These are phyloP conservation scores for Ilex aquifolium DNA, from an alignment of 257 asterid genomes.

Conservation along the genomic window DNA sequence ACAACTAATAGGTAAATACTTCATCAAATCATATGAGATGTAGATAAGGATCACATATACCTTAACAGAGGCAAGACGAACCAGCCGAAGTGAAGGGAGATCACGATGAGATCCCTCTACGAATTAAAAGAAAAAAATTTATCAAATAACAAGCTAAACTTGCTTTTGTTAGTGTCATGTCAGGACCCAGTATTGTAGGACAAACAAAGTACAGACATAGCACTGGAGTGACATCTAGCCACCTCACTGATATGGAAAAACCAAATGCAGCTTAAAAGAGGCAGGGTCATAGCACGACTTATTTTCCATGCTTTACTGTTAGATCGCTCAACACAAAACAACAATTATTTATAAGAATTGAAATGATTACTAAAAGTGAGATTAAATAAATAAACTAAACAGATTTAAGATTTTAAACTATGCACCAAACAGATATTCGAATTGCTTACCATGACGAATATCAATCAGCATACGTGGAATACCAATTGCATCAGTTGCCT, in stretches of 20 bases:
- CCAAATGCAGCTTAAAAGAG: too few species aligned
- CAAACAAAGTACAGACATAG: too few species aligned
- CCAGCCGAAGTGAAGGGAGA: slow-evolving; percentile 78
- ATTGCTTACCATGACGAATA: slow-evolving; percentile 75
- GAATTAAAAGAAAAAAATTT: slow-evolving; percentile 16
- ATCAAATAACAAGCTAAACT: slow-evolving; percentile 6
- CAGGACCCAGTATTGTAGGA: not conserved
- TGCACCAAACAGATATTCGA: slow-evolving; percentile 9
- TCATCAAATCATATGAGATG: not conserved
- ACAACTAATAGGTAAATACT: too few species aligned
- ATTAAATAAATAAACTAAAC: slow-evolving; percentile 1
- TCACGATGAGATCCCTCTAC: slow-evolving; percentile 95
- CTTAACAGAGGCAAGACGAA: slow-evolving; percentile 74
- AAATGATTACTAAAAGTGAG: not conserved
- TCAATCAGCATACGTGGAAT: slow-evolving; percentile 89
- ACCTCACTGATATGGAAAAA: too few species aligned
- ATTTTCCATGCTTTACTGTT: too few species aligned
- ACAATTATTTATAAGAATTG: not conserved
- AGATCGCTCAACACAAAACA: not conserved
- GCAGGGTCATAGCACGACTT: too few species aligned
- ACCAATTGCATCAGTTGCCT: slow-evolving; percentile 72
- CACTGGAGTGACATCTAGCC: too few species aligned
- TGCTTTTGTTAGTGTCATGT: not conserved
- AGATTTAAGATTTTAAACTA: not conserved
- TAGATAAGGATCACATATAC: slow-evolving; percentile 23